Percentiles rank a stretch among this genome's conserved stretches.
phyloP scores from a whole-genome alignment of 179 eudicot genomes.

The Actinidia arguta region DNA sequence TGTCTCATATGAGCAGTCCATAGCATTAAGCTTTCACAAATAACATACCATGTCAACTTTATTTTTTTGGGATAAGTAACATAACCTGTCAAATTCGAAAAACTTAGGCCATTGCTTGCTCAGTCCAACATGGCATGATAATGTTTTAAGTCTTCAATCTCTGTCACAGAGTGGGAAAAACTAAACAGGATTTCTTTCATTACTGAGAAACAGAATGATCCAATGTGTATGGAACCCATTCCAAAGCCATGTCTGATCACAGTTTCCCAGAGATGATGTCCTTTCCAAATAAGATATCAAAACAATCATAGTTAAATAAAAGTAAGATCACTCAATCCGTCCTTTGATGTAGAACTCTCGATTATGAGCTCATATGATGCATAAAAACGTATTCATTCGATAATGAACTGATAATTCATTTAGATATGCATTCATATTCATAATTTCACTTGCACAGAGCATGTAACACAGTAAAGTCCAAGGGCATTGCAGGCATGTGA shows the following conservation, averaged over 20 bases:
- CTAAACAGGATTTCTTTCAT: neutral
- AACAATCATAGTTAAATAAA: neutral
- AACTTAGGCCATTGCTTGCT: slow-evolving; percentile 8
- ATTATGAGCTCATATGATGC: neutral
- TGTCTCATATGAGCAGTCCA: too few species aligned
- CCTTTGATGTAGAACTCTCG: neutral
- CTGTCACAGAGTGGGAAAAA: neutral
- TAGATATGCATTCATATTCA: neutral
- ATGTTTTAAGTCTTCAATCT: neutral
- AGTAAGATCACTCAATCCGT: slow-evolving; percentile 9
- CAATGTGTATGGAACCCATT: neutral
- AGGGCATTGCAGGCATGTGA: slow-evolving; percentile 95
- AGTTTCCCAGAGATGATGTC: neutral
- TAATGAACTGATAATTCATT: neutral
- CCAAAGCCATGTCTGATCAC: slow-evolving; percentile 1
- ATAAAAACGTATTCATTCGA: neutral
- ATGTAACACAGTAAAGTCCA: slow-evolving; percentile 72
- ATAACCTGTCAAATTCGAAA: neutral
- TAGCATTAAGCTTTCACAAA: neutral
- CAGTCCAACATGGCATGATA: neutral
- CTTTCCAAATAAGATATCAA: neutral
- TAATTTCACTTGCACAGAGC: neutral
- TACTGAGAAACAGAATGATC: neutral
- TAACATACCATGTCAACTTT: too few species aligned
- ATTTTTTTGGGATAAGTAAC: neutral